phyloP scores from a whole-genome alignment of 306 rosid genomes.

The Quercus aquifolioides region DNA sequence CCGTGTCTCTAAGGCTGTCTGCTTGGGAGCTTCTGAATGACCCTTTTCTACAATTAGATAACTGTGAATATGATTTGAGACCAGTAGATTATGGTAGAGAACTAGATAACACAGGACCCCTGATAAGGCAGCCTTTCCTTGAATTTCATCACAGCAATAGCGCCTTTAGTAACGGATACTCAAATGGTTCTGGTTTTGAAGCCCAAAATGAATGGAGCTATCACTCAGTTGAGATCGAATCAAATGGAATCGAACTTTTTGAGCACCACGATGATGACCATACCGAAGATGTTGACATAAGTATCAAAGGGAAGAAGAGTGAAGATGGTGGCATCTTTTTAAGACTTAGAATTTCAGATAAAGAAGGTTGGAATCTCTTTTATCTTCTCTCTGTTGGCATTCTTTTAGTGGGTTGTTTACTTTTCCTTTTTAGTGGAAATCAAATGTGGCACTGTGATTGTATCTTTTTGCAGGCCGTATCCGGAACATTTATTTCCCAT shows the following conservation, averaged over 20 bases:
- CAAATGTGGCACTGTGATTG: constrained; percentile 8
- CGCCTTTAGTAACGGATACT: constrained; percentile 42
- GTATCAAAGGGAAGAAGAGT: constrained; percentile 73
- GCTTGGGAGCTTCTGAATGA: constrained; percentile 88
- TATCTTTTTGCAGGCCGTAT: constrained; percentile 55
- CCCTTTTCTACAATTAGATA: constrained; percentile 68
- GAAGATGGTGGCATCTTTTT: constrained; percentile 68
- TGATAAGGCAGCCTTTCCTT: constrained; percentile 43
- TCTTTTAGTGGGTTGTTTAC: background rate
- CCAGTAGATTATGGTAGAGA: constrained; percentile 25
- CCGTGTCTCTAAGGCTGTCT: constrained; percentile 69
- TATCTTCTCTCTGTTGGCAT: constrained; percentile 5
- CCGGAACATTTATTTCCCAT: constrained; percentile 83
- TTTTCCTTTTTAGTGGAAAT: constrained; percentile 9
- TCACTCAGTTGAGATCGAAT: constrained; percentile 53
- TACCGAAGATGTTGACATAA: constrained; percentile 60
- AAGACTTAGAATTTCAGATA: constrained; percentile 84
- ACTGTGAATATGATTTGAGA: constrained; percentile 53
- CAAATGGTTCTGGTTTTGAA: constrained; percentile 48
- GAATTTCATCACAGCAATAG: constrained; percentile 39
- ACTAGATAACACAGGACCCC: constrained; percentile 39
- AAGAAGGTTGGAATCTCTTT: constrained; percentile 59
- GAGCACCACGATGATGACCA: constrained; percentile 65
- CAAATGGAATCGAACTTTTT: constrained; percentile 71
- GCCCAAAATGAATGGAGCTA: constrained; percentile 48